Conservation (phyloP, 345 rosid genomes). For the Crucihimalaya himalaica region DNA sequence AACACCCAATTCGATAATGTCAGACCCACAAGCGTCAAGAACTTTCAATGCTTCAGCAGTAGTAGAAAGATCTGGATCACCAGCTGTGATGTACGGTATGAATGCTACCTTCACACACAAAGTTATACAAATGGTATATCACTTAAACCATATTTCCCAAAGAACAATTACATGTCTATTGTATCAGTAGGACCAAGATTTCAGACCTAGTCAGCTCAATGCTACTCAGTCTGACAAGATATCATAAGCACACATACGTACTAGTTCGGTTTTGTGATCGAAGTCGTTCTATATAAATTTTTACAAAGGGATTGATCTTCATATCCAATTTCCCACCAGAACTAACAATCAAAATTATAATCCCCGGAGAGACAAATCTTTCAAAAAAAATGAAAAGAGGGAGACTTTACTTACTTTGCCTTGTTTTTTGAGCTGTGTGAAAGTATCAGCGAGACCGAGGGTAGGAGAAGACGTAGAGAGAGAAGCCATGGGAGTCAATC, state of each 20-base stretch:
- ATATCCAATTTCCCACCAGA: constrained; percentile 10
- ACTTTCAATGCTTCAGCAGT: constrained; percentile 84
- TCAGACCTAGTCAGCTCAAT: background rate
- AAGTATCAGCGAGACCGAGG: constrained; percentile 68
- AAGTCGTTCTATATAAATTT: background rate
- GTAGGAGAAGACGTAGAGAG: constrained; percentile 46
- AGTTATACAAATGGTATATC: background rate
- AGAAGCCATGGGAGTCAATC: constrained; percentile 54
- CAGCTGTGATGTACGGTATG: constrained; percentile 92
- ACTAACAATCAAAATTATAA: background rate
- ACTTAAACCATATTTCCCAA: background rate
- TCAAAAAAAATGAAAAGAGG: background rate
- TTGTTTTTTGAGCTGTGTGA: constrained; percentile 57
- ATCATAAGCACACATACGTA: background rate
- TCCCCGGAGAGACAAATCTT: background rate
- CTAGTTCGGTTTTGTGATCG: background rate
- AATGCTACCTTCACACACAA: constrained; percentile 68
- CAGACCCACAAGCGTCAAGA: constrained; percentile 78
- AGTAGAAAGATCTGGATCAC: constrained; percentile 95
- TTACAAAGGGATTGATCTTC: background rate
- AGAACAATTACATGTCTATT: background rate
- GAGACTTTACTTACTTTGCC: constrained; percentile 59
- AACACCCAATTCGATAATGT: constrained; percentile 83
- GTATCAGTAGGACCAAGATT: background rate
- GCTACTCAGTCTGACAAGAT: background rate